Evolutionary conservation across 441 rosid species (phyloP).

Genomic region (Codiaeum variegatum): DNA sequence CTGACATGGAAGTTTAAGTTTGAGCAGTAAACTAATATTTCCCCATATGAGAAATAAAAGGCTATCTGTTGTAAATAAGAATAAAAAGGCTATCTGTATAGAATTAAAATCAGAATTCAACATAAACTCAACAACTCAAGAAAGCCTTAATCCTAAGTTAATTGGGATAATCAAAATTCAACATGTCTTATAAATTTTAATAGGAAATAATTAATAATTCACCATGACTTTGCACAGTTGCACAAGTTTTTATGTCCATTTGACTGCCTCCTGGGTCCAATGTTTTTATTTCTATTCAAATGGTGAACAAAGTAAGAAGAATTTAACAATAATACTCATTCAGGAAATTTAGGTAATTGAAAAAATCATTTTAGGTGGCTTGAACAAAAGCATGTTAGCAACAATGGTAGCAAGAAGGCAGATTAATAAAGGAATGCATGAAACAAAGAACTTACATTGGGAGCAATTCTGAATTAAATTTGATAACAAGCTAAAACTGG

Average conservation of each 20-base stretch:
- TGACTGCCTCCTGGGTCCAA: neutral
- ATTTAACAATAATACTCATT: neutral
- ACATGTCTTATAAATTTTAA: too few relatives aligned
- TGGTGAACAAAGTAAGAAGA: neutral
- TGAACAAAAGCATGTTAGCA: neutral
- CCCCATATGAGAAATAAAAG: neutral
- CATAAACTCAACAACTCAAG: too few relatives aligned
- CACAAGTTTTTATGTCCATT: too few relatives aligned
- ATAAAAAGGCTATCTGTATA: neutral
- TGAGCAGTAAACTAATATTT: neutral
- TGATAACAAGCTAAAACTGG: neutral
- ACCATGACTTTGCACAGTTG: neutral
- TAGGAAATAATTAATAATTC: neutral
- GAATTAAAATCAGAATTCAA: neutral
- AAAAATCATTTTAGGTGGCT: neutral
- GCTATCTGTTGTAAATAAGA: too few relatives aligned
- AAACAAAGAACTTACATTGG: neutral
- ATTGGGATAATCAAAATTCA: too few relatives aligned
- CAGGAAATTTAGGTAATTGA: neutral
- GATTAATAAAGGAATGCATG: neutral
- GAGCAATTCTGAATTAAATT: neutral
- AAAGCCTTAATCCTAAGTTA: too few relatives aligned
- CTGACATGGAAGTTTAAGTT: neutral
- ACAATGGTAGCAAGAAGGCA: neutral
- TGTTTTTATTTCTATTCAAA: neutral